Evolutionary conservation across 2,329 filamentous ascomycete genomes (phyloP).

Genomic region (Aspergillus transmontanensis): DNA sequence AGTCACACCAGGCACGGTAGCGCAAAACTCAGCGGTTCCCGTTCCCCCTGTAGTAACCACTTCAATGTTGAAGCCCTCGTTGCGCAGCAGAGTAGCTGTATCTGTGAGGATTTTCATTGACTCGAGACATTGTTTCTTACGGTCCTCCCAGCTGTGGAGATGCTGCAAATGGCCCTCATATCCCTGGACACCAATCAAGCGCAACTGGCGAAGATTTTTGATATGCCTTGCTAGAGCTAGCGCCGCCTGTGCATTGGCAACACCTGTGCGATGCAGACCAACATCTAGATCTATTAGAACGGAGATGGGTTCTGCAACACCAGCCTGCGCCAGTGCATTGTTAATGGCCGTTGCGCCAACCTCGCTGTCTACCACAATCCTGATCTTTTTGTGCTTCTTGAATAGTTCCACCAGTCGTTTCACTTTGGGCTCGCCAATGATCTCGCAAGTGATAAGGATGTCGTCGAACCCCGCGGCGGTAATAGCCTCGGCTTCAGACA

Average conservation of each 20-base stretch:
- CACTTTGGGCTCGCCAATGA: constrained; percentile 53
- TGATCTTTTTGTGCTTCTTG: constrained; percentile 38
- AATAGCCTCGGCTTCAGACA: constrained; percentile 51
- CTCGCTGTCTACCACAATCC: constrained; percentile 54
- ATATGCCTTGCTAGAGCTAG: constrained; percentile 45
- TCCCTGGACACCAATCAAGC: constrained; percentile 54
- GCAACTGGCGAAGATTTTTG: constrained; percentile 39
- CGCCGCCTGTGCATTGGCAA: constrained; percentile 47
- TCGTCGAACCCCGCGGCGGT: constrained; percentile 51
- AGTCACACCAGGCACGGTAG: constrained; percentile 52
- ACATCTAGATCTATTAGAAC: constrained; percentile 55
- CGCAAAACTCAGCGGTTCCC: constrained; percentile 58
- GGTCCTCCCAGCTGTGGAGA: constrained; percentile 47
- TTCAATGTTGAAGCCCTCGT: constrained; percentile 47
- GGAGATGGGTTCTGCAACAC: constrained; percentile 41
- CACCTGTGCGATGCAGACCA: constrained; percentile 54
- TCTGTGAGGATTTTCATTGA: constrained; percentile 50
- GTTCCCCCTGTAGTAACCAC: constrained; percentile 58
- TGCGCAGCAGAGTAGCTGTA: constrained; percentile 47
- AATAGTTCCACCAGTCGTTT: constrained; percentile 49
- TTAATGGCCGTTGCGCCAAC: constrained; percentile 51
- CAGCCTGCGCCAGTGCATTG: constrained; percentile 40
- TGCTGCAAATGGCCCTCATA: constrained; percentile 60
- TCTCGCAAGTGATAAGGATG: constrained; percentile 56
- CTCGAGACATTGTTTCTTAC: constrained; percentile 47